A percentile compares a stretch with the other conserved stretches of the same genome.
These are phyloP conservation scores for Begonia fuchsioides DNA, from an alignment of 306 rosid species.

Conservation along the genomic window DNA sequence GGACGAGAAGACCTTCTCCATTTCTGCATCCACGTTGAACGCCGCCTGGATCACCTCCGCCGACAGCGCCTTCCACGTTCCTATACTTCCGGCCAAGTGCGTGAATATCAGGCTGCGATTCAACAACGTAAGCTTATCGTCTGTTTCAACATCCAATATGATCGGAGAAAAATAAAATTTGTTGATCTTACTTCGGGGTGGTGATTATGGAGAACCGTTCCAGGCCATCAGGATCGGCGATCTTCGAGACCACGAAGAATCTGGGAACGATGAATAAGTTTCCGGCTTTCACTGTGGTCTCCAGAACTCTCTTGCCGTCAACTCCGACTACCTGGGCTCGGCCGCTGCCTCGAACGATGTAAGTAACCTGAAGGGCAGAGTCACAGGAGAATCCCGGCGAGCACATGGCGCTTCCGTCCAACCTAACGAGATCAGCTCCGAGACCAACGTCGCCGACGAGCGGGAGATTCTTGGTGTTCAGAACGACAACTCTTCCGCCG, in stretches of 20 bases:
- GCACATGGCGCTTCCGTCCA: constrained; percentile 67
- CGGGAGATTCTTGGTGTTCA: too few species aligned
- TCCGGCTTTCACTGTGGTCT: constrained; percentile 52
- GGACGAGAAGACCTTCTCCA: constrained; percentile 53
- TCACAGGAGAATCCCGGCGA: constrained; percentile 19
- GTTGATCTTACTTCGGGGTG: constrained; percentile 48
- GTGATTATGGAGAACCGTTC: constrained; percentile 84
- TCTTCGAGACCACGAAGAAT: constrained; percentile 68
- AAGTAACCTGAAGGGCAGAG: constrained; percentile 69
- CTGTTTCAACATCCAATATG: too few species aligned
- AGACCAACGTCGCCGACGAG: too few species aligned
- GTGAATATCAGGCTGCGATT: constrained; percentile 61
- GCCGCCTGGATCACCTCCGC: constrained; percentile 56
- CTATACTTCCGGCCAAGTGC: constrained; percentile 69
- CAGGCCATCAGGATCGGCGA: constrained; percentile 54
- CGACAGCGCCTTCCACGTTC: constrained; percentile 69
- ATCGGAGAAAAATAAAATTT: background rate
- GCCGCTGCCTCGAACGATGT: constrained; percentile 56
- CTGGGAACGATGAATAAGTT: constrained; percentile 76
- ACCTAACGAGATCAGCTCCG: constrained; percentile 68
- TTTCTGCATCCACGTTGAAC: constrained; percentile 47
- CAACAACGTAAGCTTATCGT: too few species aligned
- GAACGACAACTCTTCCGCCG: too few species aligned
- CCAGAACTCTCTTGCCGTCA: constrained; percentile 59
- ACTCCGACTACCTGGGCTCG: constrained; percentile 62